Evolutionary conservation across 2,329 filamentous ascomycete species (phyloP).

Genomic region (Truncatella angustata): DNA sequence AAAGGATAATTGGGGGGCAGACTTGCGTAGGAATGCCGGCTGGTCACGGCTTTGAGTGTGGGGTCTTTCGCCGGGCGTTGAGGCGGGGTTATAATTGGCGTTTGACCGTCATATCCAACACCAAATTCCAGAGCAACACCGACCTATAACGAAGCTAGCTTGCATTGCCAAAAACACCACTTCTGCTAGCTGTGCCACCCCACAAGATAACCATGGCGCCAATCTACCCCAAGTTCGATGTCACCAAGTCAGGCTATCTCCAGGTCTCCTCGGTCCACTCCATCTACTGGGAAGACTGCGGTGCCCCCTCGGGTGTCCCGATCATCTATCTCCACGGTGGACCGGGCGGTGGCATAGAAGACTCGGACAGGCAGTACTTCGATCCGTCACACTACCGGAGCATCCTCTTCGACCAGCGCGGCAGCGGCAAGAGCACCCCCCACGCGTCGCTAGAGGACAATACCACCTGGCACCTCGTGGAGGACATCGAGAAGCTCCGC

Average conservation of each 20-base stretch:
- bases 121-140: background rate
- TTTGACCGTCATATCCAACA: background rate
- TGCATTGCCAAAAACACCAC: no score
- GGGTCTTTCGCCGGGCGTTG: background rate
- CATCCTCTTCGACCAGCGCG: slow-evolving; percentile 39
- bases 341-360: slow-evolving; percentile 35
- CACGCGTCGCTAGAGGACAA: slow-evolving; percentile 33
- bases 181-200: background rate
- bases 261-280: slow-evolving; percentile 24
- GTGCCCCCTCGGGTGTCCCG: slow-evolving; percentile 20
- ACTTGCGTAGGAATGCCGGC: background rate
- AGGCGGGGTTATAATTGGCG: background rate
- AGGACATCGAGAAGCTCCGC: slow-evolving; percentile 37
- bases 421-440: slow-evolving; percentile 35
- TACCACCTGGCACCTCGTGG: slow-evolving; percentile 35
- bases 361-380: slow-evolving; percentile 35
- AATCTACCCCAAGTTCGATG: slow-evolving; percentile 20
- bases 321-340: slow-evolving; percentile 44
- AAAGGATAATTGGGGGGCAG: no score
- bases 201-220: slow-evolving; percentile 18
- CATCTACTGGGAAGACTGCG: slow-evolving; percentile 26
- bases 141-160: no score
- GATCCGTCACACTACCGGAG: slow-evolving; percentile 30
- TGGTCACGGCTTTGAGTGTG: background rate
- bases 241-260: slow-evolving; percentile 23